phyloP scores from a whole-genome alignment of 192 early-diverging fungal genomes.

The Gonapodya sp. region DNA sequence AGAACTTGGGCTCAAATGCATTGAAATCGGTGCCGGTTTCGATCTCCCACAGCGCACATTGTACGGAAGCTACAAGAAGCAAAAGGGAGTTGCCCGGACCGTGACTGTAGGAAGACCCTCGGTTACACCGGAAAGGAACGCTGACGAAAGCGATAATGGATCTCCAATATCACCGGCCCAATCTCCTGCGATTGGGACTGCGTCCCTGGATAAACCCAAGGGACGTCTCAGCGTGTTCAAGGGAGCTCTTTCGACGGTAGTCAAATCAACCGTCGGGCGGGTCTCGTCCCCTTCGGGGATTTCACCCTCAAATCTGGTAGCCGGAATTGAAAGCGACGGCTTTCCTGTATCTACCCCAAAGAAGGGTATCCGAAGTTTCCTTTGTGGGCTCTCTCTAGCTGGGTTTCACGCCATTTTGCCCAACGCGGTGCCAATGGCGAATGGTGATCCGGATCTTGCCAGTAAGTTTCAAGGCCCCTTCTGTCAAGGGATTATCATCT shows the following conservation, averaged over 20 bases:
- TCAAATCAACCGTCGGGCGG: not conserved
- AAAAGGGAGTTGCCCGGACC: not conserved
- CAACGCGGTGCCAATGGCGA: not conserved
- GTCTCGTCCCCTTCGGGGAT: not conserved
- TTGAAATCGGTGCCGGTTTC: constrained; percentile 59
- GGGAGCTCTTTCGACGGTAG: not conserved
- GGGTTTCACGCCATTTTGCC: not conserved
- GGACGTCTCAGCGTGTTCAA: not conserved
- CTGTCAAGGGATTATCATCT: not conserved
- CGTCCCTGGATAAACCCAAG: not conserved
- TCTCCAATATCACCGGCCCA: not conserved
- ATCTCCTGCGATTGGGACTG: not conserved
- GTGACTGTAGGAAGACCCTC: not conserved
- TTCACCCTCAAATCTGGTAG: not conserved
- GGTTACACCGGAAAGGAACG: not conserved
- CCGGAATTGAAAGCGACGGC: not conserved
- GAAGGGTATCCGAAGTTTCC: not conserved
- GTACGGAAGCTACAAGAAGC: not conserved
- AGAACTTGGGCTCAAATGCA: constrained; percentile 57
- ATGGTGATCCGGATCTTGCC: not conserved
- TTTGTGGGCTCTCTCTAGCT: not conserved
- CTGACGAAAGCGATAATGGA: not conserved
- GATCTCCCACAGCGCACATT: not conserved
- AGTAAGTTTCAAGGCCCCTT: too few relatives aligned
- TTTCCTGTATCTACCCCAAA: not conserved